Evolutionary conservation across 1,139 yeast species (phyloP).

Genomic region (Fermentozyma sake): DNA sequence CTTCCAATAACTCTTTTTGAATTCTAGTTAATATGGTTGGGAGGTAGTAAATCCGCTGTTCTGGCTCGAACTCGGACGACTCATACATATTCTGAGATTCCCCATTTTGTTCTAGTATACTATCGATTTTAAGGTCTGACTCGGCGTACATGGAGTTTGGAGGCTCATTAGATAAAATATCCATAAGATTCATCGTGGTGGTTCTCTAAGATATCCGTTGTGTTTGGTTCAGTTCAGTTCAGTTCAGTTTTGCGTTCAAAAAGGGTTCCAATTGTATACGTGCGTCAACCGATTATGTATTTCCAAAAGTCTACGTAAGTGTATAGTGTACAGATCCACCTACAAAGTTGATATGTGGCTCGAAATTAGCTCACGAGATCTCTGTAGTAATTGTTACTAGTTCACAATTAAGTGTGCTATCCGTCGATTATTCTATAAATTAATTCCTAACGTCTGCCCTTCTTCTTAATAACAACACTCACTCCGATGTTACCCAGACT

Average conservation of each 20-base stretch:
- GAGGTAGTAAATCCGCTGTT: conserved; percentile 38
- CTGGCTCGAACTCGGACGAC: no score
- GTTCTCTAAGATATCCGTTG: neutral
- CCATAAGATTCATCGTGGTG: conserved; percentile 33
- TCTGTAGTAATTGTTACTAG: no score
- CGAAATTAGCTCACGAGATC: no score
- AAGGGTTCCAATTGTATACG: no score
- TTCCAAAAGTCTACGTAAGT: no score
- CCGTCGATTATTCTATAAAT: neutral
- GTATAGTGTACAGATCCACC: no score
- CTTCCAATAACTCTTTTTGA: conserved; percentile 54
- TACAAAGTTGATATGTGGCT: neutral
- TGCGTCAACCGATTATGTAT: no score
- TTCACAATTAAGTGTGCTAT: no score
- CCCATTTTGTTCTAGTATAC: conserved; percentile 3
- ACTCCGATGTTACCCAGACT: conserved; percentile 53
- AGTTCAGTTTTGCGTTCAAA: no score
- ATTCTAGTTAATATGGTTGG: conserved; percentile 53
- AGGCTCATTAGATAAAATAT: conserved; percentile 23
- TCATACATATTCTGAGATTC: neutral
- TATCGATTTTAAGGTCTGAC: neutral
- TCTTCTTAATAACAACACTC: conserved; percentile 35
- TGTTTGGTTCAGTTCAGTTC: no score
- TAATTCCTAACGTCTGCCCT: conserved; percentile 17
- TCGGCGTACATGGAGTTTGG: neutral